Base-by-base conservation (phyloP, 1,139 yeast genomes). In the Nakaseomyces kungkrabaensis region DNA sequence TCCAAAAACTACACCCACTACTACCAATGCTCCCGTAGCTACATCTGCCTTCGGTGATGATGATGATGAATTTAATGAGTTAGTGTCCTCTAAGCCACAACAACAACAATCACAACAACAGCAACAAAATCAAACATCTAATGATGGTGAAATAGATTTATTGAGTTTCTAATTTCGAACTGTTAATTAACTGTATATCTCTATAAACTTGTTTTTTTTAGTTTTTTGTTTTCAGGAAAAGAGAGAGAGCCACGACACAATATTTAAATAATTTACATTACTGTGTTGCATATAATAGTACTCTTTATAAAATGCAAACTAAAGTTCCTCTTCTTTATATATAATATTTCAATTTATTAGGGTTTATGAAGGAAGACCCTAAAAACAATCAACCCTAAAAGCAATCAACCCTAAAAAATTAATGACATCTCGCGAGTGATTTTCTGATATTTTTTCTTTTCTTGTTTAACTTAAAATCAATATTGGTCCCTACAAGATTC, bases 91-190 rank as follows among this genome's bases (percentile, higher is more conserved):
- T 22, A 24, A 32, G 11, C 46, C 37, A 9, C 37, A 26, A 36
- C n/a, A 43, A 10, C 24, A 11, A 34, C 25, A 22, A 27, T 5
- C 32, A 45, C 41, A 34, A 33, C 36, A 33, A 34, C 11, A 40
- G 4, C 24, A 25, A 5, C 36, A 33, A 34, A 9, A 40, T 10
- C 24, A 25, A 5, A 33, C 34, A 25, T 31, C 40, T 4, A 36
- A 34, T 25, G 34, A 25, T 45, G 47, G 41, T 5, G 47, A 45
- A 36, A 45, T 45, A 8, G 47, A 45, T 27, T 17, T 45, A 10
- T 37, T 45, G 26, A 45, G 47, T 27, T 45, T 45, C 25, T 45
- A 27, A 37, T 4, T 13, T 27, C 13, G 13, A 9, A 24, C 11
- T 10, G 4, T 24, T 25, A n/a, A 37, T 8, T 29, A 37, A 9